Evolutionary conservation across 1,139 yeast species (phyloP).

Genomic region (Saccharomyces hybrid): DNA sequence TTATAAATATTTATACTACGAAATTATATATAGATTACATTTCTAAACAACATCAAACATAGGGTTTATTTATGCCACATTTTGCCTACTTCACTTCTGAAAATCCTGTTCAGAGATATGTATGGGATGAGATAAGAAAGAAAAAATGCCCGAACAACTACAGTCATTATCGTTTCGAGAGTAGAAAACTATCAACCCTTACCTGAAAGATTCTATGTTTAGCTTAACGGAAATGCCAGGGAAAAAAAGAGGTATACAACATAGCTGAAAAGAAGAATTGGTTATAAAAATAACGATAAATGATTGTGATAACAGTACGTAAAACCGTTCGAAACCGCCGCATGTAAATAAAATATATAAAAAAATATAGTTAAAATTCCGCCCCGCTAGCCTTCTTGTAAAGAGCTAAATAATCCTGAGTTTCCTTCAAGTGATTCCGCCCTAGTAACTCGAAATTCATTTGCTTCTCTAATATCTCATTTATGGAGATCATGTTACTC

Average conservation of each 20-base stretch:
- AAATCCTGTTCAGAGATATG: neutral
- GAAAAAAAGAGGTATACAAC: neutral
- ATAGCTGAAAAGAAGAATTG: neutral
- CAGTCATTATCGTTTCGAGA: neutral
- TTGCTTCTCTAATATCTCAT: neutral
- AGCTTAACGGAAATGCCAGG: neutral
- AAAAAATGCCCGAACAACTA: neutral
- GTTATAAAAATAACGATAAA: neutral
- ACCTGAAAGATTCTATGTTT: neutral
- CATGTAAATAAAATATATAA: neutral
- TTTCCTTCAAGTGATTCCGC: conserved; percentile 23
- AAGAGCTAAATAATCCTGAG: conserved; percentile 26
- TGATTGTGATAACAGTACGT: neutral
- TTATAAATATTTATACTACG: neutral
- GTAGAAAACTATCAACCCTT: neutral
- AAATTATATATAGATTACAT: neutral
- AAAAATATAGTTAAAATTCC: conserved; percentile 4
- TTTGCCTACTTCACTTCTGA: neutral
- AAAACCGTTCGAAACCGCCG: neutral
- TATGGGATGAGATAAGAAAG: neutral
- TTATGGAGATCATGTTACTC: neutral
- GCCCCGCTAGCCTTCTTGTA: conserved; percentile 24
- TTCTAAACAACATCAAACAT: neutral
- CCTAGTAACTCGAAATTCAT: conserved; percentile 17
- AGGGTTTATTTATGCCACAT: neutral